Base-by-base conservation (phyloP, 768 basidiomycete genomes). In the Suillus discolor region DNA sequence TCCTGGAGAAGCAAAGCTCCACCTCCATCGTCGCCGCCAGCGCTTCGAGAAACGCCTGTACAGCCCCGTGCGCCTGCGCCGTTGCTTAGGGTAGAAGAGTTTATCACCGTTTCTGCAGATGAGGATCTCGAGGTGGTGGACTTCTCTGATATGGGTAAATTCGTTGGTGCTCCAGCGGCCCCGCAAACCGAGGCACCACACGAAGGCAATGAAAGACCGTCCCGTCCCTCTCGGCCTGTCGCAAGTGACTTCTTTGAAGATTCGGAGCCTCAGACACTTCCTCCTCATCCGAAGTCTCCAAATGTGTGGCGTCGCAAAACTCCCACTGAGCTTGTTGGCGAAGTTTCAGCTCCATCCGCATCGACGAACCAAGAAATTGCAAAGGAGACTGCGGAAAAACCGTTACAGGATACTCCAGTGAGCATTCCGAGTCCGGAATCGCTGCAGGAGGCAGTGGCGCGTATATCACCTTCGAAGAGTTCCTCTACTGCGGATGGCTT, bases 91-190 rank as follows among this genome's bases (percentile, higher is more conserved):
- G 65, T 74, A n/a, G 74, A 75, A 20, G 77, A 72, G 44, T 66
- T 74, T 12, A 67, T 90, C n/a, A 78, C 78, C 20, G 75, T 81
- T 49, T 75, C 77, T 62, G 75, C 82, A 5, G 85, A 83, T 25
- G 90, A 89, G 69, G 84, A 87, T 63, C 82, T 93, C 4, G 92
- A 93, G 71, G 84, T 91, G n/a, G 85, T 94, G 8, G 92, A 94
- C 71, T 94, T 93, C 69, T 84, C 85, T 3, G 92, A 94, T 57
- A 81, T 93, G 73, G 90, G 82, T 51, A 89, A 86, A 77, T 85
- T 94, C 66, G 81, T 91, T 13, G 87, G 85, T 36, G 63, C 67
- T 12, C 57, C n/a, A 42, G 63, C 64, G 45, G 47, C 74, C 49
- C 57, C 68, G 55, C 61, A 68, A 34, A 62, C 71, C 34, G 65